Conservation (phyloP, 139 green algal species). For the Haematococcus sp. region DNA sequence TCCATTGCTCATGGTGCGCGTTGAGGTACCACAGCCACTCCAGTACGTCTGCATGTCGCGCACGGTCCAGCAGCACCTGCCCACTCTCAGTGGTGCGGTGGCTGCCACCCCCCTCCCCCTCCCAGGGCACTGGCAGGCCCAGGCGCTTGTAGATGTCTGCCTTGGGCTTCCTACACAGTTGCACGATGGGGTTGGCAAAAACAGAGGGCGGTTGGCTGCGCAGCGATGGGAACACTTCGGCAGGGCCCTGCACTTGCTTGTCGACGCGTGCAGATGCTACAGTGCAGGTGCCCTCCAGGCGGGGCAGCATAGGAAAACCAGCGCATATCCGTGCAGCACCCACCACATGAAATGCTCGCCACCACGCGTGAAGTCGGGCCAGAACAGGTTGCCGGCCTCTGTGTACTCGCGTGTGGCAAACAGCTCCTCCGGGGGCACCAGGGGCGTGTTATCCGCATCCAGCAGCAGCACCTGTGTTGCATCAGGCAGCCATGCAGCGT, state of each 20-base stretch:
- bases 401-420: conserved; percentile 15
- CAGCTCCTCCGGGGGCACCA: conserved; percentile 26
- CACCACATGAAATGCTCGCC: background rate
- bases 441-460: conserved; percentile 35
- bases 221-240: too few relatives aligned
- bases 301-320: too few relatives aligned
- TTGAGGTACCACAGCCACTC: conserved; percentile 26
- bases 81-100: conserved; percentile 7
- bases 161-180: too few relatives aligned
- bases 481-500: too few relatives aligned
- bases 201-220: too few relatives aligned
- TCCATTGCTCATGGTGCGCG: background rate
- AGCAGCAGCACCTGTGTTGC: conserved; percentile 41
- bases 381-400: conserved; percentile 25
- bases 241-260: too few relatives aligned
- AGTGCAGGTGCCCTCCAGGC: too few relatives aligned
- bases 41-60: conserved; percentile 21
- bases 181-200: too few relatives aligned
- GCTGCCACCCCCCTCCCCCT: conserved; percentile 1
- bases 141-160: too few relatives aligned
- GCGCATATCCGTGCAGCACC: too few relatives aligned
- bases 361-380: conserved; percentile 26
- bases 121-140: too few relatives aligned
- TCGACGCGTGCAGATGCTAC: too few relatives aligned
- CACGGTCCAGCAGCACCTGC: conserved; percentile 26